Conservation (phyloP, 2,329 filamentous ascomycete species). For the Aureobasidium sp. region DNA sequence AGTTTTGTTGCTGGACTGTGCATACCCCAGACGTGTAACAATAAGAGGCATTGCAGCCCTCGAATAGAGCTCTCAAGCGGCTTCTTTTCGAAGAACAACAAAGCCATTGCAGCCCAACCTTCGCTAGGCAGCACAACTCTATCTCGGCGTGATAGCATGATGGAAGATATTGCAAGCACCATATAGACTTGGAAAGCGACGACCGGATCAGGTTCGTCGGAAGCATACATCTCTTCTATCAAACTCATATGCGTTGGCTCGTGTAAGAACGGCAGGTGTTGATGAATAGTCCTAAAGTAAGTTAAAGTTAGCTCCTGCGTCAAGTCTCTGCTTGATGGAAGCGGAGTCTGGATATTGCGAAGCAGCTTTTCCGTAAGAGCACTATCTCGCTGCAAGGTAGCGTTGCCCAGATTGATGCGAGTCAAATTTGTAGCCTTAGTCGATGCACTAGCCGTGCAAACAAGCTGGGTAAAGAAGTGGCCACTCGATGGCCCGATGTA, state of each 20-base stretch:
- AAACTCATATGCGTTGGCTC: neutral
- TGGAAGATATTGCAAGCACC: neutral
- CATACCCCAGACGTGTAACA: conserved; percentile 3
- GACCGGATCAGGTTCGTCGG: neutral
- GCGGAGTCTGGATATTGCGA: neutral
- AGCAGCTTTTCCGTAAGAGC: neutral
- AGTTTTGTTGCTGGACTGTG: conserved; percentile 4
- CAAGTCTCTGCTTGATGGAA: neutral
- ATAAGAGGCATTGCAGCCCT: conserved; percentile 3
- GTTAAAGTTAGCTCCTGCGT: neutral
- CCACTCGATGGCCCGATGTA: conserved; percentile 9
- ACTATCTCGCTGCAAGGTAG: neutral
- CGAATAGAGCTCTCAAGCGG: neutral
- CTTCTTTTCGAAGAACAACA: neutral
- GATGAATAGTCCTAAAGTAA: neutral
- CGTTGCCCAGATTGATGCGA: neutral
- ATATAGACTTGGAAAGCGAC: conserved; percentile 8
- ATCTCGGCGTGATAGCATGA: conserved; percentile 1
- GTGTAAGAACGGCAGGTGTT: neutral
- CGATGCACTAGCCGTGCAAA: conserved; percentile 1
- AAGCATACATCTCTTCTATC: neutral
- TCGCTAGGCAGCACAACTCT: neutral
- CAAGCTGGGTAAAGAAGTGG: conserved; percentile 3
- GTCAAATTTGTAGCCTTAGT: neutral
- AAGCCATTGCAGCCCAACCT: neutral